A percentile compares a stretch with the other conserved stretches of the same genome.
These are phyloP conservation scores for Candida sp. DNA, from an alignment of 1,139 yeast species.

Conservation along the genomic window DNA sequence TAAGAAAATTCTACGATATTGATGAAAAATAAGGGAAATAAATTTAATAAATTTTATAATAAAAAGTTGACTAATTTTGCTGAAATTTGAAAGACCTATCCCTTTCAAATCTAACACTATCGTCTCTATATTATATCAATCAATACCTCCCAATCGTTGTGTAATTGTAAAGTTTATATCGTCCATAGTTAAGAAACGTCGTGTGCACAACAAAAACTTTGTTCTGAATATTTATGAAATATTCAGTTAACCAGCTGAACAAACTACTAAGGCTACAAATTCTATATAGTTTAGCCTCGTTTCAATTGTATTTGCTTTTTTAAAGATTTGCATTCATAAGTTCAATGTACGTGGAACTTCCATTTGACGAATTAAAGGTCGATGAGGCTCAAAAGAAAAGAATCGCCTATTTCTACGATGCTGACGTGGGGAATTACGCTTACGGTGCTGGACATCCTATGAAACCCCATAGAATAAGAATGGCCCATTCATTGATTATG, in stretches of 20 bases:
- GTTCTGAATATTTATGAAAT: not conserved
- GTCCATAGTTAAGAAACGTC: not conserved
- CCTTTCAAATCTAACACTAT: too few species aligned
- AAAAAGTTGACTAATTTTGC: too few species aligned
- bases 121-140: too few species aligned
- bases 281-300: not conserved
- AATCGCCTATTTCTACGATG: slow-evolving; percentile 48
- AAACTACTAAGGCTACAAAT: not conserved
- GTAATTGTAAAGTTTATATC: too few species aligned
- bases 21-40: too few species aligned
- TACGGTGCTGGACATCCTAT: slow-evolving; percentile 99
- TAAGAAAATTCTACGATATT: too few species aligned
- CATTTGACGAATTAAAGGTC: slow-evolving; percentile 43
- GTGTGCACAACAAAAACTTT: not conserved
- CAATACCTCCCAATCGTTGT: too few species aligned
- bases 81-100: too few species aligned
- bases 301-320: not conserved
- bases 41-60: too few species aligned
- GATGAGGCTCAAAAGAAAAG: slow-evolving; percentile 40
- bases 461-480: slow-evolving; percentile 98
- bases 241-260: not conserved
- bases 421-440: slow-evolving; percentile 96
- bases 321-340: not conserved
- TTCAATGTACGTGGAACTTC: slow-evolving; percentile 37
- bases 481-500: slow-evolving; percentile 97